phyloP scores from a whole-genome alignment of 2,329 filamentous ascomycete genomes.

The Diaporthe eres region DNA sequence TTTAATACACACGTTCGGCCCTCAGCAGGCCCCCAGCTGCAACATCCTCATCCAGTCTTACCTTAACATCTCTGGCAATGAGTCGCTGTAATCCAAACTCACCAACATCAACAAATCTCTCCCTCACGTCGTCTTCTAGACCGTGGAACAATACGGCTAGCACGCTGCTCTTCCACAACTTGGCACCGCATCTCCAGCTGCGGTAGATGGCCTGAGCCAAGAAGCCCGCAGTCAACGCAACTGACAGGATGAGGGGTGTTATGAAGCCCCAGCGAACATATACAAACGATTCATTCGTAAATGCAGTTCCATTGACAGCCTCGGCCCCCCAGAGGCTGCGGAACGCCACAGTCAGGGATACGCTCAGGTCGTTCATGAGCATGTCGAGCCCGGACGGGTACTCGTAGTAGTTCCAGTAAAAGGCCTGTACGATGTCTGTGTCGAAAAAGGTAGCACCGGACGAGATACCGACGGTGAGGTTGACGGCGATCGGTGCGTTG shows the following conservation, averaged over 20 bases:
- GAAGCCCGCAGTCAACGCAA: slow-evolving; percentile 50
- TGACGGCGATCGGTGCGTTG: slow-evolving; percentile 50
- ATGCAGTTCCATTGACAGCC: slow-evolving; percentile 48
- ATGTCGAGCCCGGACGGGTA: slow-evolving; percentile 51
- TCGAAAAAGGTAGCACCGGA: slow-evolving; percentile 52
- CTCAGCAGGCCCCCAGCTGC: background rate
- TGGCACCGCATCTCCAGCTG: slow-evolving; percentile 46
- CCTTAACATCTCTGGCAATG: slow-evolving; percentile 47
- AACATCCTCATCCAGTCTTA: slow-evolving; percentile 46
- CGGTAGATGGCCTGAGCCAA: slow-evolving; percentile 47
- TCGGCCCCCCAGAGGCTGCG: slow-evolving; percentile 48
- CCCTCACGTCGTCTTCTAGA: slow-evolving; percentile 49
- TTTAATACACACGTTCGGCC: slow-evolving; percentile 14
- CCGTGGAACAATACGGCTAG: slow-evolving; percentile 54
- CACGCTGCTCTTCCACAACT: slow-evolving; percentile 54
- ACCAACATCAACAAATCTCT: slow-evolving; percentile 44
- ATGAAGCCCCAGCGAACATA: slow-evolving; percentile 55
- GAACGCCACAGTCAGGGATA: slow-evolving; percentile 53
- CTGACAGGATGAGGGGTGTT: slow-evolving; percentile 50
- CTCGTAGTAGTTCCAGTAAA: slow-evolving; percentile 58
- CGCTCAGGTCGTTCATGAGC: slow-evolving; percentile 53
- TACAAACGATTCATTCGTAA: slow-evolving; percentile 50
- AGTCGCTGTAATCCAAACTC: slow-evolving; percentile 46
- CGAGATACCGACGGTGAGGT: slow-evolving; percentile 52
- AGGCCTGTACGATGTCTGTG: slow-evolving; percentile 55